A percentile compares a stretch with the other conserved stretches of the same genome.
phyloP scores from a whole-genome alignment of 805 yeast genomes.

The Phaffomyces opuntiae region DNA sequence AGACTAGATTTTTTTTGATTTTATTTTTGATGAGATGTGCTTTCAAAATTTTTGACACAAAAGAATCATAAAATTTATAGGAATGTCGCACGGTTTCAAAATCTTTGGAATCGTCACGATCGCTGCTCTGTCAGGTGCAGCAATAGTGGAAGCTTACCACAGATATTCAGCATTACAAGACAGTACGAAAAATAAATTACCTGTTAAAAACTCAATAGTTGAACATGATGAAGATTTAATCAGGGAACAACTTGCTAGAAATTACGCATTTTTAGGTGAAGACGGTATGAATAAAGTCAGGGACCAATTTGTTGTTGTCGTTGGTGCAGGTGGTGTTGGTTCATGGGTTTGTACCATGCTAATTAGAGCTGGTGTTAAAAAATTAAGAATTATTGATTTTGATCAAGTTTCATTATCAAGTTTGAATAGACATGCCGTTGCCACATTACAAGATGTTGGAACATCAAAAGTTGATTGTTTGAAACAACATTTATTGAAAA shows the following conservation, averaged over 20 bases:
- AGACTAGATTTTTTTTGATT: too few species aligned
- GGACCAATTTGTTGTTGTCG: slow-evolving; percentile 64
- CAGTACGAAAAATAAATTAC: neutral
- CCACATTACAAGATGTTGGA: slow-evolving; percentile 88
- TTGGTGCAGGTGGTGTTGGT: slow-evolving; percentile 98
- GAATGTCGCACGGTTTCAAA: neutral
- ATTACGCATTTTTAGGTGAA: slow-evolving; percentile 85
- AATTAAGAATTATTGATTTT: slow-evolving; percentile 78
- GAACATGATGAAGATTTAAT: slow-evolving; percentile 61
- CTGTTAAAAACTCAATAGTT: neutral
- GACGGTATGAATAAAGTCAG: slow-evolving; percentile 75
- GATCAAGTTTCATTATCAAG: slow-evolving; percentile 94
- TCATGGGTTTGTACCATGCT: slow-evolving; percentile 93
- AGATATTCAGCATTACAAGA: slow-evolving; percentile 6
- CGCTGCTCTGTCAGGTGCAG: slow-evolving; percentile 10
- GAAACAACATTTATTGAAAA: slow-evolving; percentile 52
- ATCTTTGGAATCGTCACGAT: slow-evolving; percentile 1
- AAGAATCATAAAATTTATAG: too few species aligned
- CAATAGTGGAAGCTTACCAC: slow-evolving; percentile 14
- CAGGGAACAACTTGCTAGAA: slow-evolving; percentile 88
- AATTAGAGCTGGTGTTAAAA: slow-evolving; percentile 82
- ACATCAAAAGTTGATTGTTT: slow-evolving; percentile 81
- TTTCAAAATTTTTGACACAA: neutral
- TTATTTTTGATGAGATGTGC: neutral
- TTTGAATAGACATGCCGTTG: slow-evolving; percentile 90